phyloP scores from a whole-genome alignment of 805 yeast species.

The Zygosaccharomyces pseudorouxii region DNA sequence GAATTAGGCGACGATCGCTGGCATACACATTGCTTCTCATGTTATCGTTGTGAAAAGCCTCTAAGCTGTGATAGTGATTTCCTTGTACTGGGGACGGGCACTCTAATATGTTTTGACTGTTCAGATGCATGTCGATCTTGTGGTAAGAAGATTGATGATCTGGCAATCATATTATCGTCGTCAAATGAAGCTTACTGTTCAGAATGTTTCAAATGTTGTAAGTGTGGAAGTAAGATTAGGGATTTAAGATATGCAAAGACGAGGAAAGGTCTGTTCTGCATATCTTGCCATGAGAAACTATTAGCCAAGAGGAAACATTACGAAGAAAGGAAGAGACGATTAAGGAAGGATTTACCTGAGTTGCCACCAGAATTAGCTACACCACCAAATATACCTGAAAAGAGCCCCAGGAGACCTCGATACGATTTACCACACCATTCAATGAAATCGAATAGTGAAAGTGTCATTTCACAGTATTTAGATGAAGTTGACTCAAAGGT shows the following conservation, averaged over 20 bases:
- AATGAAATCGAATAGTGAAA: constrained; percentile 18
- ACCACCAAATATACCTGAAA: constrained; percentile 18
- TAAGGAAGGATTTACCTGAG: constrained; percentile 26
- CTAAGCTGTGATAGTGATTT: constrained; percentile 87
- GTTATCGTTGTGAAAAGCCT: constrained; percentile 75
- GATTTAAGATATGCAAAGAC: constrained; percentile 90
- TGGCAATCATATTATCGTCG: constrained; percentile 78
- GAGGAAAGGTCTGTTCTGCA: constrained; percentile 87
- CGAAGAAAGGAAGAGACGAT: constrained; percentile 30
- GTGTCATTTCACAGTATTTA: constrained; percentile 25
- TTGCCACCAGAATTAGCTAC: constrained; percentile 11
- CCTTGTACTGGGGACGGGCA: constrained; percentile 88
- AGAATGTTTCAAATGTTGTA: constrained; percentile 81
- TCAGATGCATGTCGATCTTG: constrained; percentile 88
- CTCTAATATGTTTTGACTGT: constrained; percentile 83
- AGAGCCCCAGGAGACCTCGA: constrained; percentile 22
- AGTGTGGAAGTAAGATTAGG: constrained; percentile 80
- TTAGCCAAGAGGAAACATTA: constrained; percentile 64
- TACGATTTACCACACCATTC: constrained; percentile 2
- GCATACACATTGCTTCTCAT: constrained; percentile 90
- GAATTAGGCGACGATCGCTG: constrained; percentile 92
- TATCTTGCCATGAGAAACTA: constrained; percentile 82
- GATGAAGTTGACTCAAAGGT: constrained; percentile 15
- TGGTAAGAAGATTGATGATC: constrained; percentile 79
- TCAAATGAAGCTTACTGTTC: constrained; percentile 95